Evolutionary conservation across 495 filamentous ascomycete species (phyloP).

Genomic region (Patellaria atrata): DNA sequence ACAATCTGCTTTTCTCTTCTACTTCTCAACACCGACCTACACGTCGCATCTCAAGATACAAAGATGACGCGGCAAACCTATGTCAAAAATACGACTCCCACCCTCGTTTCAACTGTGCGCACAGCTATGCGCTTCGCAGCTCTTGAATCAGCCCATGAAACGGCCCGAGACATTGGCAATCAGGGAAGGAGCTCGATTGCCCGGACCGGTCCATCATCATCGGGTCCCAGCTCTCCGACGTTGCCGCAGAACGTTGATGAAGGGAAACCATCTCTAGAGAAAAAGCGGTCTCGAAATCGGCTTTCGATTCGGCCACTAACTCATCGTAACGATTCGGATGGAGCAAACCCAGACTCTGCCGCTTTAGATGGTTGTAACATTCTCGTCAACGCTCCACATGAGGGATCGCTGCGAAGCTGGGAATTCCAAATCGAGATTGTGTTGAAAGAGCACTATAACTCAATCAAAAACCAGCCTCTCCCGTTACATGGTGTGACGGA

Average conservation of each 20-base stretch:
- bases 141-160: constrained; percentile 2
- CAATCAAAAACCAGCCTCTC: constrained; percentile 70
- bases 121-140: no score
- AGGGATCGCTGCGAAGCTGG: constrained; percentile 67
- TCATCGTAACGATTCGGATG: constrained; percentile 24
- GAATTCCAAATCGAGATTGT: constrained; percentile 79
- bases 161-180: constrained; percentile 10
- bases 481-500: constrained; percentile 57
- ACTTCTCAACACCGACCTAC: constrained; percentile 89
- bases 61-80: constrained; percentile 94
- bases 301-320: constrained; percentile 23
- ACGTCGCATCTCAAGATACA: constrained; percentile 83
- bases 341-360: constrained; percentile 21
- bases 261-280: constrained; percentile 22
- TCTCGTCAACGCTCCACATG: constrained; percentile 68
- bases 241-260: constrained; percentile 15
- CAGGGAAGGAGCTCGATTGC: constrained; percentile 28
- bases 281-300: constrained; percentile 20
- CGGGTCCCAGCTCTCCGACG: constrained; percentile 17
- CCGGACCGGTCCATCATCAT: constrained; percentile 22
- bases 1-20: constrained; percentile 95
- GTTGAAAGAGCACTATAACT: constrained; percentile 81
- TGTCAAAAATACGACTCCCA: constrained; percentile 91
- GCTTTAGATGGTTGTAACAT: constrained; percentile 33
- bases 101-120: no score